These are phyloP conservation scores for Aeschynomene evenia DNA, from an alignment of 306 rosid species.

Conservation along the genomic window DNA sequence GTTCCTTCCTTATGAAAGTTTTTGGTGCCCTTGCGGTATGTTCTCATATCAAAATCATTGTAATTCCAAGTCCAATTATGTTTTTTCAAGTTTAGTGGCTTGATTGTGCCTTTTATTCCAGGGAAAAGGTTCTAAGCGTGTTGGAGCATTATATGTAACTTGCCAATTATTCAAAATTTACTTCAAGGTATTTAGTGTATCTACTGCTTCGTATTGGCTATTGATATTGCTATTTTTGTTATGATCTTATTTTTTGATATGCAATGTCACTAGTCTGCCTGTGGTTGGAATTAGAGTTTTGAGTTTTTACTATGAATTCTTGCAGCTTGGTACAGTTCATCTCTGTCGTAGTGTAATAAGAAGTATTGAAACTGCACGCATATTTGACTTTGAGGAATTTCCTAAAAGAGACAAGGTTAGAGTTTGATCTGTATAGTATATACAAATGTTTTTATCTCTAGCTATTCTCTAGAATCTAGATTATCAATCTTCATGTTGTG, in stretches of 20 bases:
- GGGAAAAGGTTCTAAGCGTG: slow-evolving; percentile 98
- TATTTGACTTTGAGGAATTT: slow-evolving; percentile 97
- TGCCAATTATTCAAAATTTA: slow-evolving; percentile 94
- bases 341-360: slow-evolving; percentile 97
- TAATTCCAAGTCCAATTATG: too few relatives aligned
- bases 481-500: slow-evolving; percentile 30
- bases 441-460: neutral
- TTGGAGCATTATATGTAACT: slow-evolving; percentile 90
- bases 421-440: neutral
- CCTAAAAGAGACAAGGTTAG: slow-evolving; percentile 95
- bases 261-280: slow-evolving; percentile 10
- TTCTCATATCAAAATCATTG: too few relatives aligned
- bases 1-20: slow-evolving; percentile 94
- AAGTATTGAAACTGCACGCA: slow-evolving; percentile 93
- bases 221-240: neutral
- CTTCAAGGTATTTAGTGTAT: slow-evolving; percentile 64
- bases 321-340: slow-evolving; percentile 97
- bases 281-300: slow-evolving; percentile 25
- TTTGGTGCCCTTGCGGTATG: slow-evolving; percentile 95
- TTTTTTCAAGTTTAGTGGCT: slow-evolving; percentile 30
- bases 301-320: slow-evolving; percentile 30
- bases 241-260: slow-evolving; percentile 12
- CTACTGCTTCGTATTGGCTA: slow-evolving; percentile 6
- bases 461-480: neutral
- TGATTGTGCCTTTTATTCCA: slow-evolving; percentile 27